Conservation (phyloP, 148 eudicot species). For the Rhododendron griersonianum region DNA sequence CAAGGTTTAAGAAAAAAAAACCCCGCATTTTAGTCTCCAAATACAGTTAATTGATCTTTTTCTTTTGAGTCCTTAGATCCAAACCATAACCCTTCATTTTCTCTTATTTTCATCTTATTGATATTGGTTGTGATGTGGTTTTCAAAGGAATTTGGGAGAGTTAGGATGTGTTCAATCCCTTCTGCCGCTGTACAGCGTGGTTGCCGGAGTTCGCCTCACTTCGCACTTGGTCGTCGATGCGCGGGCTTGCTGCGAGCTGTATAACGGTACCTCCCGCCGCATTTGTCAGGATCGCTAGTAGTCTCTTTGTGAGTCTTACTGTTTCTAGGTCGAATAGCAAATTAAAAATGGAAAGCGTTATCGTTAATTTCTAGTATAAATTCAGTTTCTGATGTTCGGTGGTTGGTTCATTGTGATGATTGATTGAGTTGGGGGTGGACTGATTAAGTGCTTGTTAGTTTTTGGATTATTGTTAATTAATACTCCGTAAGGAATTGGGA, state of each 20-base stretch:
- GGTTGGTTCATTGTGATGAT: conserved; percentile 4
- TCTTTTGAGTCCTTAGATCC: conserved; percentile 7
- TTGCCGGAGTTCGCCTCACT: conserved; percentile 40
- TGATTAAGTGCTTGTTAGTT: conserved; percentile 7
- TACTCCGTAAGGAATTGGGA: conserved; percentile 41
- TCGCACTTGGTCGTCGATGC: conserved; percentile 44
- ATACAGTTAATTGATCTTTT: not conserved
- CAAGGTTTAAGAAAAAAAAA: conserved; percentile 32
- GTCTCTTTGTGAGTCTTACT: conserved; percentile 66
- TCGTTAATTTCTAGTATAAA: not conserved
- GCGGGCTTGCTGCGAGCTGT: conserved; percentile 78
- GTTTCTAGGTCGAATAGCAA: conserved; percentile 35
- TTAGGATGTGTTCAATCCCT: conserved; percentile 70
- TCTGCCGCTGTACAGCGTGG: conserved; percentile 41
- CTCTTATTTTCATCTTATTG: not conserved
- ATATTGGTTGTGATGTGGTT: not conserved
- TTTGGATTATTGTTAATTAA: conserved; percentile 32
- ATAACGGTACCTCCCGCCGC: conserved; percentile 86
- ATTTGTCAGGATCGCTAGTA: conserved; percentile 96
- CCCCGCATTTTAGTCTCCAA: not conserved
- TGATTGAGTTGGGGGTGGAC: conserved; percentile 1
- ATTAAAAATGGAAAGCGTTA: not conserved
- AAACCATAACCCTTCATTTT: not conserved
- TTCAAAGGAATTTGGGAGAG: conserved; percentile 59
- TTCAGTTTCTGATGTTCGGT: not conserved